Evolutionary conservation across 139 green algal species (phyloP).

Genomic region (Pseudopediastrum boryanum): DNA sequence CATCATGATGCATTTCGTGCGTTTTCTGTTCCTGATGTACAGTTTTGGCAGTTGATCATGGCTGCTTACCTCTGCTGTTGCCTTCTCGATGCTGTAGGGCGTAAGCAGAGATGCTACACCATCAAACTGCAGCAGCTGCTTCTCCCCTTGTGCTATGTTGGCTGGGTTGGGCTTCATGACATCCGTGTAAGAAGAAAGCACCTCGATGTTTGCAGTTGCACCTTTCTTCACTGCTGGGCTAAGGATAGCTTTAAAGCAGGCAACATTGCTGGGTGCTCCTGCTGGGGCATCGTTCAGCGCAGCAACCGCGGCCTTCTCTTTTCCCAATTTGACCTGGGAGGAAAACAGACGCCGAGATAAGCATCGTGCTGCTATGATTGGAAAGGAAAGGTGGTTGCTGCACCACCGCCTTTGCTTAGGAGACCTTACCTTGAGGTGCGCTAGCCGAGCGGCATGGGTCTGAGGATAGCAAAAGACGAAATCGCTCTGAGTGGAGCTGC

Average conservation of each 20-base stretch:
- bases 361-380: background rate
- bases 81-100: constrained; percentile 65
- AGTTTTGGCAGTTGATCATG: no score
- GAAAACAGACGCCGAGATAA: background rate
- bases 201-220: constrained; percentile 25
- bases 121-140: constrained; percentile 74
- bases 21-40: no score
- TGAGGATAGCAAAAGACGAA: constrained; percentile 49
- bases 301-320: constrained; percentile 8
- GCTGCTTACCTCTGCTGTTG: constrained; percentile 62
- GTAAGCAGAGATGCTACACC: constrained; percentile 63
- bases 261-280: constrained; percentile 40
- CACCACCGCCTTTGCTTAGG: background rate
- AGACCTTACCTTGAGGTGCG: constrained; percentile 52
- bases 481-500: background rate
- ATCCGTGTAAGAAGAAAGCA: constrained; percentile 48
- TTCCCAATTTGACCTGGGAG: constrained; percentile 23
- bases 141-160: constrained; percentile 69
- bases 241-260: constrained; percentile 55
- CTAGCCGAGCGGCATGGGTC: background rate
- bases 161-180: constrained; percentile 65
- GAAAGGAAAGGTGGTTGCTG: background rate
- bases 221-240: constrained; percentile 24
- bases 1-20: no score
- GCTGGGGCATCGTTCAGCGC: background rate